Evolutionary conservation across 768 basidiomycete genomes (phyloP).

Genomic region (Strobilomyces dryophilus): DNA sequence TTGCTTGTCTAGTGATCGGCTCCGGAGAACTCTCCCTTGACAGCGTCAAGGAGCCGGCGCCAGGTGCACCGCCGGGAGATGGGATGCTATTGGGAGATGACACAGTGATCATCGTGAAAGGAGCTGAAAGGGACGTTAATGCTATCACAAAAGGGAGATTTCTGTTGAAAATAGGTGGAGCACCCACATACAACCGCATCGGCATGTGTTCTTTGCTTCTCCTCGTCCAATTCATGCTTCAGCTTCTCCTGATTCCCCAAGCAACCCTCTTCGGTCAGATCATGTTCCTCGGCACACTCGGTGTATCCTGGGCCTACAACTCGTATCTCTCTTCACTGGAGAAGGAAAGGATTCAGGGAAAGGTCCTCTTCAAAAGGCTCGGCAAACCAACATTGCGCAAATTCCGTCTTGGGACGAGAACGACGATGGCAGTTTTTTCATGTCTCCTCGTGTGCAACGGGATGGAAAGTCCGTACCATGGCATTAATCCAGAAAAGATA

Average conservation of each 20-base stretch:
- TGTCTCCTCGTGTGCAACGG: background rate
- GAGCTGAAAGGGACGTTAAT: constrained; percentile 29
- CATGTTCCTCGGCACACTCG: constrained; percentile 31
- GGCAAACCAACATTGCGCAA: background rate
- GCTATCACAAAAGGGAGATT: constrained; percentile 32
- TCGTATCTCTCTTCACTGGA: constrained; percentile 37
- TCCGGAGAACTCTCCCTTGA: constrained; percentile 23
- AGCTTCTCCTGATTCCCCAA: constrained; percentile 35
- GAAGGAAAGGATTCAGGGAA: constrained; percentile 26
- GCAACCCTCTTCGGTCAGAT: constrained; percentile 32
- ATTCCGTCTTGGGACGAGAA: background rate
- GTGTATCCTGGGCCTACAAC: constrained; percentile 34
- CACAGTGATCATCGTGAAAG: constrained; percentile 29
- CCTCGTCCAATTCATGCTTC: constrained; percentile 30
- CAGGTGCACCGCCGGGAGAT: constrained; percentile 28
- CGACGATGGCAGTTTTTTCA: background rate
- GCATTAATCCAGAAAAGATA: background rate
- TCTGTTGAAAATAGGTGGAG: constrained; percentile 12
- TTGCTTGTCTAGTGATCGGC: constrained; percentile 28
- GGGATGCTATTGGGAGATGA: constrained; percentile 26
- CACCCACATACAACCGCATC: constrained; percentile 14
- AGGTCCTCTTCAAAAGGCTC: constrained; percentile 1
- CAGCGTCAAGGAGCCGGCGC: constrained; percentile 17
- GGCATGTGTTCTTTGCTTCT: constrained; percentile 32
- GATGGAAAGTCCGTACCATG: background rate